phyloP scores from a whole-genome alignment of 1,284 basidiomycete species.

The Ustilago xerochloae region DNA sequence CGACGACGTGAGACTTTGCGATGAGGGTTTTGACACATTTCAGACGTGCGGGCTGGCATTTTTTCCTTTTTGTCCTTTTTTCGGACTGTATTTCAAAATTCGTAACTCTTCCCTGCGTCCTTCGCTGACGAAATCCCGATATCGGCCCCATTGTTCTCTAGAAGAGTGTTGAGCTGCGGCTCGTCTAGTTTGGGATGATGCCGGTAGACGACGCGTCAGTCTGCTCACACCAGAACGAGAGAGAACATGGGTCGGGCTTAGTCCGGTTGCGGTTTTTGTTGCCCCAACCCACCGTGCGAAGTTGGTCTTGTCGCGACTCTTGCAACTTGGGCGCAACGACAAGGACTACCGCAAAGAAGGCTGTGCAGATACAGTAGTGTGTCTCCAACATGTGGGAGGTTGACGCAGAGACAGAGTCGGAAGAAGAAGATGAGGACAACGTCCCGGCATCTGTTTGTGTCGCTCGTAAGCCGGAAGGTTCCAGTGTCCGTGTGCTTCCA shows the following conservation, averaged over 20 bases:
- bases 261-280: background rate
- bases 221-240: background rate
- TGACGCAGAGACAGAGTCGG: background rate
- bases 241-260: background rate
- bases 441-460: background rate
- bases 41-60: background rate
- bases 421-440: background rate
- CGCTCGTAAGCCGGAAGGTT: background rate
- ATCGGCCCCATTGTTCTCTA: background rate
- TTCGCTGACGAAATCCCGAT: too few relatives aligned
- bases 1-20: too few relatives aligned
- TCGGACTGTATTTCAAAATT: background rate
- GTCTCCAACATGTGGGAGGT: too few relatives aligned
- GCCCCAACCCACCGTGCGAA: background rate
- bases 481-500: too few relatives aligned
- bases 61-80: background rate
- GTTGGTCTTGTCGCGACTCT: too few relatives aligned
- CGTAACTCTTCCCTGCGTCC: background rate
- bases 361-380: too few relatives aligned
- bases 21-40: constrained; percentile 2
- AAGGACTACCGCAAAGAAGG: background rate
- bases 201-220: background rate
- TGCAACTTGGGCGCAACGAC: too few relatives aligned
- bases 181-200: too few relatives aligned
- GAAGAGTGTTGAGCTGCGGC: too few relatives aligned